Evolutionary conservation across 2,329 filamentous ascomycete genomes (phyloP).

Genomic region (Mollisia scopiformis): DNA sequence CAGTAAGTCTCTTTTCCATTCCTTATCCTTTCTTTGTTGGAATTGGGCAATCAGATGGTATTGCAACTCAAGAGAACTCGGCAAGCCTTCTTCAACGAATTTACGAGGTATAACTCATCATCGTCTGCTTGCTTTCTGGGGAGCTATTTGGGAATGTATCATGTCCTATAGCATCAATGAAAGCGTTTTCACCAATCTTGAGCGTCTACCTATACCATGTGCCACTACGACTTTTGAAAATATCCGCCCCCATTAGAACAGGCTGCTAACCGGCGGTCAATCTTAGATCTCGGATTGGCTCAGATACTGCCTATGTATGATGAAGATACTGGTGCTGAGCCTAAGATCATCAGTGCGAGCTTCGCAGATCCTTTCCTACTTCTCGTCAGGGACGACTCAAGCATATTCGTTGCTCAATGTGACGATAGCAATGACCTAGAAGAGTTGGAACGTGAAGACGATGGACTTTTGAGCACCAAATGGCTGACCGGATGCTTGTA

Average conservation of each 20-base stretch:
- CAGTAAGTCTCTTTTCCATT: slow-evolving; percentile 56
- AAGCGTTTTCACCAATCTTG: slow-evolving; percentile 36
- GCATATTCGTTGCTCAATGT: slow-evolving; percentile 77
- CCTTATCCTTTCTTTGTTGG: slow-evolving; percentile 11
- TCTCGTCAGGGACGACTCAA: slow-evolving; percentile 81
- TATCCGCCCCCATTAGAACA: slow-evolving; percentile 1
- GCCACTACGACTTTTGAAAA: slow-evolving; percentile 23
- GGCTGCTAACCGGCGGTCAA: slow-evolving; percentile 18
- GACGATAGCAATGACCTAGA: slow-evolving; percentile 84
- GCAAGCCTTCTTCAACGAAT: slow-evolving; percentile 1
- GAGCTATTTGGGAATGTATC: slow-evolving; percentile 37
- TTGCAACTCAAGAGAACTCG: neutral
- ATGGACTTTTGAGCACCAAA: slow-evolving; percentile 60
- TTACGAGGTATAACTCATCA: slow-evolving; percentile 10
- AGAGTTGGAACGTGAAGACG: slow-evolving; percentile 70
- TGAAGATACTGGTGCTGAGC: slow-evolving; percentile 82
- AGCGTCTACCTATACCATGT: slow-evolving; percentile 32
- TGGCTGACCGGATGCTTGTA: slow-evolving; percentile 89
- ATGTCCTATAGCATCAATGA: slow-evolving; percentile 45
- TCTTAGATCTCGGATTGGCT: slow-evolving; percentile 76
- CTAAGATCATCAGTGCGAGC: slow-evolving; percentile 76
- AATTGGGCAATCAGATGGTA: neutral
- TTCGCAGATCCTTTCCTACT: slow-evolving; percentile 87
- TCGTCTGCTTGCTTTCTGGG: slow-evolving; percentile 30
- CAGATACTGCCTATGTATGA: slow-evolving; percentile 94